Evolutionary conservation across 2,329 filamentous ascomycete species (phyloP).

Genomic region (Fusarium napiforme): DNA sequence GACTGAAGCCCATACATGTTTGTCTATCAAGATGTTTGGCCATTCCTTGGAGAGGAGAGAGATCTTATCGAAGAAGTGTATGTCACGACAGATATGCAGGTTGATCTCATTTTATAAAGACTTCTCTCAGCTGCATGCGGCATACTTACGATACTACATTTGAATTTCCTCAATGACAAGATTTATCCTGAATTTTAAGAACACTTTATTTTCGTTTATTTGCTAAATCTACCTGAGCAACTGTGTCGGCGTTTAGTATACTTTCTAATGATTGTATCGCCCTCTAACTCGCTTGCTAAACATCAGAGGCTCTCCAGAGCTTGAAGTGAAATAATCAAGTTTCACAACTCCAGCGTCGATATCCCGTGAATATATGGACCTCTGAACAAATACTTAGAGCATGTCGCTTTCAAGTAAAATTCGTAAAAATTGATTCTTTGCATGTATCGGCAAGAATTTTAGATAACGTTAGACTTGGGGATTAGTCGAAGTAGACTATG

Average conservation of each 20-base stretch:
- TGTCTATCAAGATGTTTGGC: neutral
- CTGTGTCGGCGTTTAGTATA: neutral
- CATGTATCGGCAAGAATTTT: no score
- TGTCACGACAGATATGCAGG: neutral
- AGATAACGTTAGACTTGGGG: neutral
- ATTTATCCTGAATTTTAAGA: neutral
- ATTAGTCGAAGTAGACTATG: neutral
- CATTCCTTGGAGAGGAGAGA: no score
- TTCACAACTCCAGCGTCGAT: accelerated
- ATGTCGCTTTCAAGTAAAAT: accelerated
- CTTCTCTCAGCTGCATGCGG: accelerated
- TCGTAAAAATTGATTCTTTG: no score
- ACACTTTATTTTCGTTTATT: neutral
- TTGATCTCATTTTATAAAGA: neutral
- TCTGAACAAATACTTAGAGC: accelerated
- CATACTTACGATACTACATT: accelerated
- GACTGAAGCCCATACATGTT: accelerated
- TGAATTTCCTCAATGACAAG: neutral
- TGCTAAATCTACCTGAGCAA: accelerated
- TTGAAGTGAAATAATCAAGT: neutral
- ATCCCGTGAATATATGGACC: neutral
- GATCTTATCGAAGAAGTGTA: neutral
- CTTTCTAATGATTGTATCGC: neutral
- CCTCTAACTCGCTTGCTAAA: neutral
- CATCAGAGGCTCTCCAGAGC: neutral